Base-by-base conservation (phyloP, 345 rosid genomes). In the Lumnitzera littorea region DNA sequence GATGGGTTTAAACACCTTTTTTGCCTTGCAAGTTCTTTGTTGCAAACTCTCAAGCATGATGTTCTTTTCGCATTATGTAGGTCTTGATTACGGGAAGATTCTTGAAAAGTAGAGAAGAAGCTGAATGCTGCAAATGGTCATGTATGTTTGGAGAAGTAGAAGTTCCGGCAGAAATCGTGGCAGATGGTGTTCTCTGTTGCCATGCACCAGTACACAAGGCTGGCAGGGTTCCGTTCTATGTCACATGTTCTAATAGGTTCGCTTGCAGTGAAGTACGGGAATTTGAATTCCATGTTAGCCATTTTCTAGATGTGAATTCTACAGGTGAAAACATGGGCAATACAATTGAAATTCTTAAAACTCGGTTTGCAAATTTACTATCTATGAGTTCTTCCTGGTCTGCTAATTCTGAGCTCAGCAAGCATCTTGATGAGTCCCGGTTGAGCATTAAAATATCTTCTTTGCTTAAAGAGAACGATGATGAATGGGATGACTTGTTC, bases 71-170 rank as follows among this genome's bases (percentile, higher is more conserved):
- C 56, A 17, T 55, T 50, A 54, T 64, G 8, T 75, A 92, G 97
- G 90, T 94, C 60, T 72, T 86, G 29, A 67, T 94, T 65, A 76
- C 80, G 23, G 91, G 98, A 72, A 82, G 74, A 67, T 91, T 91
- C 83, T 77, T 88, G 69, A 86, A 74, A 72, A 60, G 66, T 58
- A 67, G 50, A 60, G 76, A 87, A 70, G 95, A 77, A 68, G 76
- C 70, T 51, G 74, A 76, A 73, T 74, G 58, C 11, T 74, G 69
- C 59, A 72, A 79, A 55, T 90, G 95, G 97, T 94, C 95, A 48
- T 88, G 97, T 78, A 90, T 94, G 96, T 90, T 94, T 79, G 99
- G 97, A 17, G 96, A 94, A 78, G 81, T 88, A 64, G 99, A 94
- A 82, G 97, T 90, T 79, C 91, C 84, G 13, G 97, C 97, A 43